Percentiles rank a stretch among this genome's conserved stretches.
These are phyloP conservation scores for Mucuna pruriens DNA, from an alignment of 306 rosid species.

Conservation along the genomic window DNA sequence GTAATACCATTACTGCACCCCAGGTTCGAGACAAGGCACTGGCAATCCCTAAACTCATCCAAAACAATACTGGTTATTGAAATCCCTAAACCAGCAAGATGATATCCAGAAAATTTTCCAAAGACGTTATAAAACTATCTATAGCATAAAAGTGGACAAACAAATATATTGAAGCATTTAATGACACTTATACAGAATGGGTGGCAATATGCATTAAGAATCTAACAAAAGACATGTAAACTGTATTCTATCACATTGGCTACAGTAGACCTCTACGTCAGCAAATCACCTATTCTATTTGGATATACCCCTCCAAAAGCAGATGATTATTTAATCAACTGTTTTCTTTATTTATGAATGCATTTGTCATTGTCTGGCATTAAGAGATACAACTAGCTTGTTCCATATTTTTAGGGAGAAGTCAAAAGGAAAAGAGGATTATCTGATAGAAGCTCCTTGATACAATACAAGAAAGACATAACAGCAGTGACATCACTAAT, in stretches of 20 bases:
- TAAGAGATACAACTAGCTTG: conserved; percentile 10
- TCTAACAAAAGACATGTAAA: conserved; percentile 13
- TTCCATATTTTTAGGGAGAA: background rate
- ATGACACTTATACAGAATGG: background rate
- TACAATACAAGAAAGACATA: conserved; percentile 32
- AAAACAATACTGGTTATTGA: background rate
- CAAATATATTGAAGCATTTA: conserved; percentile 7
- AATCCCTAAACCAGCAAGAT: background rate
- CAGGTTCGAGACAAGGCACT: no score
- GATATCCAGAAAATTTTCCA: background rate
- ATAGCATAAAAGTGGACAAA: conserved; percentile 1
- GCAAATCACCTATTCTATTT: conserved; percentile 18
- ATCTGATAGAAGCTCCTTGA: conserved; percentile 20
- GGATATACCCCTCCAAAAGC: background rate
- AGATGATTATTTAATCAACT: background rate
- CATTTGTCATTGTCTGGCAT: conserved; percentile 11
- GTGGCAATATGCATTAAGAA: background rate
- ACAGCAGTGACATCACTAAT: conserved; percentile 31
- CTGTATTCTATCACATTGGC: conserved; percentile 23
- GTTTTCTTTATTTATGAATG: conserved; percentile 2
- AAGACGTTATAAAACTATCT: conserved; percentile 3
- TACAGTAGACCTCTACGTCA: conserved; percentile 24
- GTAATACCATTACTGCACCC: no score
- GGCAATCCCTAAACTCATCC: no score
- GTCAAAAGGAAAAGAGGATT: background rate